Evolutionary conservation across 805 yeast genomes (phyloP).

Genomic region (Candida peoriensis): DNA sequence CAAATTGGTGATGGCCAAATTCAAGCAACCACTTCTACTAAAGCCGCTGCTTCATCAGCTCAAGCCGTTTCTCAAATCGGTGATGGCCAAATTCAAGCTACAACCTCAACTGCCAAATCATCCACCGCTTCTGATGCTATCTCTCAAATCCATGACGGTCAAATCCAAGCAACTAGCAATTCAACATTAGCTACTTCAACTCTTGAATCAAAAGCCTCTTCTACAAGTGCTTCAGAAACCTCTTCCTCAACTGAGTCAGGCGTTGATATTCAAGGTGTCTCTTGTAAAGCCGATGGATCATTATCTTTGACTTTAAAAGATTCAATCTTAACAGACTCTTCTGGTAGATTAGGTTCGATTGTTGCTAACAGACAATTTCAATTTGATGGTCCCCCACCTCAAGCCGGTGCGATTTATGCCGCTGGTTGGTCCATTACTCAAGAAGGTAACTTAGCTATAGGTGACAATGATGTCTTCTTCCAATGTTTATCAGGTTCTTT

Average conservation of each 20-base stretch:
- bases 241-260: slow-evolving; percentile 1
- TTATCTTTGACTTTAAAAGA: slow-evolving; percentile 3
- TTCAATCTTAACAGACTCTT: slow-evolving; percentile 8
- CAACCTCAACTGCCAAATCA: background rate
- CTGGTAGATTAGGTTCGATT: slow-evolving; percentile 15
- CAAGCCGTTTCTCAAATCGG: slow-evolving; percentile 2
- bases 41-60: background rate
- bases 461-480: slow-evolving; percentile 56
- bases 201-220: background rate
- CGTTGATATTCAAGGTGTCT: background rate
- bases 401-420: slow-evolving; percentile 69
- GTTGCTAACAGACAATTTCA: slow-evolving; percentile 49
- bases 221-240: background rate
- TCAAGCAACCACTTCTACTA: slow-evolving; percentile 2
- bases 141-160: slow-evolving; percentile 1
- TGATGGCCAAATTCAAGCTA: slow-evolving; percentile 6
- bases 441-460: slow-evolving; percentile 59
- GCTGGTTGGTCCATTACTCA: slow-evolving; percentile 58
- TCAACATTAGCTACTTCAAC: background rate
- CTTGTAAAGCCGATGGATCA: slow-evolving; percentile 5
- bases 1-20: slow-evolving; percentile 5
- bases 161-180: slow-evolving; percentile 30
- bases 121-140: slow-evolving; percentile 23
- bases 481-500: slow-evolving; percentile 72
- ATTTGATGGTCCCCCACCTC: slow-evolving; percentile 84